Evolutionary conservation across 192 early-diverging fungal genomes (phyloP).

Genomic region (Coemansia nantahalensis): DNA sequence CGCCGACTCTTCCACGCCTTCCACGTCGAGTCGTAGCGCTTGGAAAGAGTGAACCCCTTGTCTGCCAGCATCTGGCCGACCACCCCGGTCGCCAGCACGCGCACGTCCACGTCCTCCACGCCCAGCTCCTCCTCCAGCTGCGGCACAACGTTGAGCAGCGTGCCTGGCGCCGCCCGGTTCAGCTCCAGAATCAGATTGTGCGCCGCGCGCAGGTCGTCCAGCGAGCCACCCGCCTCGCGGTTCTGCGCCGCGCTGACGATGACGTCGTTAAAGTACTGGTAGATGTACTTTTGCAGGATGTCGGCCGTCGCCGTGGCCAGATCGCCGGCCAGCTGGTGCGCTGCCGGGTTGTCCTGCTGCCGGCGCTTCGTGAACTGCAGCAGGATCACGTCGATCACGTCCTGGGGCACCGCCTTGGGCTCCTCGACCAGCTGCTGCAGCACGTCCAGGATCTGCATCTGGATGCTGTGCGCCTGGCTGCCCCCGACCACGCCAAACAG

Average conservation of each 20-base stretch:
- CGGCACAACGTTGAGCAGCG: conserved; percentile 89
- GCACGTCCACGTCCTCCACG: conserved; percentile 72
- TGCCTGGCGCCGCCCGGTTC: conserved; percentile 65
- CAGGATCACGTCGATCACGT: conserved; percentile 85
- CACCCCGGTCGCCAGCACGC: conserved; percentile 71
- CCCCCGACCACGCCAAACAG: conserved; percentile 70
- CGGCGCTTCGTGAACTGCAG: conserved; percentile 69
- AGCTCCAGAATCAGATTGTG: conserved; percentile 84
- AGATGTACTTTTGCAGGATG: conserved; percentile 86
- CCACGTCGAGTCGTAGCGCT: conserved; percentile 78
- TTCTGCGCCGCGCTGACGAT: conserved; percentile 61
- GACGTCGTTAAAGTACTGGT: conserved; percentile 88
- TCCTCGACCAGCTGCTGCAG: conserved; percentile 84
- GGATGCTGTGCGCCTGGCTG: conserved; percentile 72
- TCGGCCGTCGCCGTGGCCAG: conserved; percentile 73
- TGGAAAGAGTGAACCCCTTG: conserved; percentile 63
- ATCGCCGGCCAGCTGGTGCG: conserved; percentile 77
- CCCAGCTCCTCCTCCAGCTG: conserved; percentile 90
- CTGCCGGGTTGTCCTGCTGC: conserved; percentile 65
- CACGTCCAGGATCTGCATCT: conserved; percentile 76
- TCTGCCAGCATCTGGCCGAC: conserved; percentile 90
- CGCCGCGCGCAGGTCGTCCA: conserved; percentile 60
- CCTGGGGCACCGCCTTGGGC: conserved; percentile 61
- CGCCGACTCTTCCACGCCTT: conserved; percentile 80
- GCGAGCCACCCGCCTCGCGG: conserved; percentile 17